These are phyloP conservation scores for Coniferiporia weirii DNA, from an alignment of 1,284 basidiomycete genomes.

Conservation along the genomic window DNA sequence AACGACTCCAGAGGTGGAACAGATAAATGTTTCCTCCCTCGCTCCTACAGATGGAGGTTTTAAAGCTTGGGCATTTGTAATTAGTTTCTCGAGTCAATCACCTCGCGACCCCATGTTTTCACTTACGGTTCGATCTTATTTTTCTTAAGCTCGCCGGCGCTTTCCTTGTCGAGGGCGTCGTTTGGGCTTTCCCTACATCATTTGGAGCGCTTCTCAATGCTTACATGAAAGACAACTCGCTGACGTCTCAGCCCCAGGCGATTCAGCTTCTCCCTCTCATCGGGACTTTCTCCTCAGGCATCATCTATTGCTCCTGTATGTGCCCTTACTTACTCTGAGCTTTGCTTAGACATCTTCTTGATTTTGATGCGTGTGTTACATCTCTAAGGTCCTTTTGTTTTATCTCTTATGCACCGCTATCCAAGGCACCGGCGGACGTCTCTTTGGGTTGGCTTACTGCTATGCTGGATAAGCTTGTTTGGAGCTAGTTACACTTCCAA, in stretches of 20 bases:
- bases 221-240: constrained; percentile 29
- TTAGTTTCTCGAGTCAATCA: background rate
- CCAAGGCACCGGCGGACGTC: constrained; percentile 25
- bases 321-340: constrained; percentile 10
- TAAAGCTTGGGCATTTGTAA: constrained; percentile 30
- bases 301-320: constrained; percentile 33
- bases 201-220: constrained; percentile 33
- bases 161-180: constrained; percentile 33
- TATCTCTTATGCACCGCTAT: constrained; percentile 27
- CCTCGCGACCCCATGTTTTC: background rate
- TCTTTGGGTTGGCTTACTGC: constrained; percentile 29
- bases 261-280: constrained; percentile 30
- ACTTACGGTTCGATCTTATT: background rate
- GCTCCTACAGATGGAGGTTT: constrained; percentile 31
- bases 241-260: constrained; percentile 25
- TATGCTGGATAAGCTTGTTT: constrained; percentile 30
- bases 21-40: constrained; percentile 6
- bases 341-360: background rate
- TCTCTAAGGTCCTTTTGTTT: constrained; percentile 20
- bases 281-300: constrained; percentile 29
- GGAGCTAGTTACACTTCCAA: constrained; percentile 32
- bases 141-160: constrained; percentile 29
- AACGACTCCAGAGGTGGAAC: no score
- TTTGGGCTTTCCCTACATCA: constrained; percentile 36
- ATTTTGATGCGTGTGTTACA: background rate